These are phyloP conservation scores for Podospora pseudocomata DNA, from an alignment of 495 filamentous ascomycete genomes.

Conservation along the genomic window DNA sequence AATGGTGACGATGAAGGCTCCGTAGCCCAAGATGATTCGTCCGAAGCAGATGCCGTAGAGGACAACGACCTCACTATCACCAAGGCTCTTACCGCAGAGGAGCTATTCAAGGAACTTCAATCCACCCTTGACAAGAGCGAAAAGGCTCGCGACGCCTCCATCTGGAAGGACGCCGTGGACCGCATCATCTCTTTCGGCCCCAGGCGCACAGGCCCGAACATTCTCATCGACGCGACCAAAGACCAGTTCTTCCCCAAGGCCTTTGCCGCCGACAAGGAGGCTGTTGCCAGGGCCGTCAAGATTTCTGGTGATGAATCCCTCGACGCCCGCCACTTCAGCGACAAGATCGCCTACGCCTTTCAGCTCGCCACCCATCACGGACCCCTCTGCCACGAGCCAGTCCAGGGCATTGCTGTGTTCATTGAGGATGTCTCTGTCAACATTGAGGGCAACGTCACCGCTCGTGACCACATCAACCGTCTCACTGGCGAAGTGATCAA, in stretches of 20 bases:
- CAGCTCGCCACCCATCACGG: constrained; percentile 88
- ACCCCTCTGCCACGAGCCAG: constrained; percentile 87
- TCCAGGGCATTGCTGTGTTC: constrained; percentile 90
- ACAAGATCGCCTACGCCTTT: constrained; percentile 90
- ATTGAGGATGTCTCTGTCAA: constrained; percentile 71
- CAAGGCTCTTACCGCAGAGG: constrained; percentile 60
- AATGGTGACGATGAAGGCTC: constrained; percentile 42
- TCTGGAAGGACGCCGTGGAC: constrained; percentile 74
- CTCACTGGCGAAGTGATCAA: constrained; percentile 89
- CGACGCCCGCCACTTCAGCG: constrained; percentile 69
- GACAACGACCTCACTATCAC: constrained; percentile 50
- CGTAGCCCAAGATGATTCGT: constrained; percentile 19
- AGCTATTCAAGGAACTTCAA: constrained; percentile 71
- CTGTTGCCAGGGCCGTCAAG: constrained; percentile 24
- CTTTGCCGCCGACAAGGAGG: constrained; percentile 49
- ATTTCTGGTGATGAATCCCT: constrained; percentile 49
- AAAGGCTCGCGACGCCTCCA: constrained; percentile 57
- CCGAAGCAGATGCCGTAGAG: constrained; percentile 44
- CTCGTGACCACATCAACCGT: constrained; percentile 67
- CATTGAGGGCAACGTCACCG: constrained; percentile 49
- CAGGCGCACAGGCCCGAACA: constrained; percentile 76
- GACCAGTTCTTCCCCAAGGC: constrained; percentile 70
- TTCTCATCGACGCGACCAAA: constrained; percentile 80
- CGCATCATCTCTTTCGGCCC: constrained; percentile 89
- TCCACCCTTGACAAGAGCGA: constrained; percentile 57